Evolutionary conservation across 306 rosid genomes (phyloP), one percentile per base, ranked within the genome.

Genomic region (Cicer arietinum): DNA sequence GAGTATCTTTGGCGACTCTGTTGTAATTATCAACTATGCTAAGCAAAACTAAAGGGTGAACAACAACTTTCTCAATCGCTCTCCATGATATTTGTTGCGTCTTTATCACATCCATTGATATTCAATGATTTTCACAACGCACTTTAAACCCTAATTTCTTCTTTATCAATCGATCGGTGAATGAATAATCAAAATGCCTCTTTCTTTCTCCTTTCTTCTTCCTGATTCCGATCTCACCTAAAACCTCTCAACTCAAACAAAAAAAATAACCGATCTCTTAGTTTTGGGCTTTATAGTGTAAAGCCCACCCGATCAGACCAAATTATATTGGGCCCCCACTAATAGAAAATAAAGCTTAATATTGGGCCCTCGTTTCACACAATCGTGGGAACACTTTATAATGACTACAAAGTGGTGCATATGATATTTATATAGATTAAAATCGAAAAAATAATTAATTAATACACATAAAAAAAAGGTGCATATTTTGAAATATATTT

Each of bases 1-100:
- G 89, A 17, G 98, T 84, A 82, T 93, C 93, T 59, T 87, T 91
- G 44, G 96, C 98, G 40, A 93, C 98, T 41, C 96, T 83, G 76
- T 89, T 89, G 89, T 88, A 91, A 89, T 93, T 89, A 71, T 93
- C 98, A 69, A 91, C 97, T 83, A 93, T 88, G 89, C 98, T 91
- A 13, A 93, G 96, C 16, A 91, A 77, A n/a, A 93, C 97, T 9
- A 93, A 78, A 0, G 98, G 97, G 70, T 93, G 98, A 20, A 93
- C 92, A 22, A 93, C 84, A 6, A 93, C 97, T 85, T 91, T 93
- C 87, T 93, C 97, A 11, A 93, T 83, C 1, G 90, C 82, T 42
- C 88, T 77, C 35, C 83, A 79, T 0, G 92, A 91, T 9, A 93
- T 83, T 79, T 93, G 93, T 85, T 88, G 98, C 64, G 94, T 78